A percentile compares a stretch with the other conserved stretches of the same genome.
Evolutionary conservation across 768 basidiomycete species (phyloP).

Genomic region (Crassisporium funariophilum): DNA sequence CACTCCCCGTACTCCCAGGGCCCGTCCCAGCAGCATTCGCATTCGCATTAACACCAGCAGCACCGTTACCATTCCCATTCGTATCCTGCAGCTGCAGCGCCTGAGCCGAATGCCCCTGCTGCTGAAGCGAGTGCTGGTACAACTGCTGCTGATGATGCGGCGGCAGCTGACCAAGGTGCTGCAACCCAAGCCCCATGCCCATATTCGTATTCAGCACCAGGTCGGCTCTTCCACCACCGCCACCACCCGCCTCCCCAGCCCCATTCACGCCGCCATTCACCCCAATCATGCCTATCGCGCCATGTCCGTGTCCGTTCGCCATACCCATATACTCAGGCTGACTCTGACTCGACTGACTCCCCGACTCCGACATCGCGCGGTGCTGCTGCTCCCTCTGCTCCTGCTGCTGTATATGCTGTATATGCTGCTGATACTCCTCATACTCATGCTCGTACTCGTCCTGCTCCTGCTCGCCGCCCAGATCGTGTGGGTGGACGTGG

Average conservation of each 20-base stretch:
- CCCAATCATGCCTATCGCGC: no score
- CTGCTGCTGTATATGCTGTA: slow-evolving; percentile 6
- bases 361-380: slow-evolving; percentile 9
- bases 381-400: slow-evolving; percentile 10
- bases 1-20: slow-evolving; percentile 12
- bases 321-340: no score
- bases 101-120: no score
- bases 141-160: slow-evolving; percentile 13
- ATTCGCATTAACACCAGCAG: slow-evolving; percentile 10
- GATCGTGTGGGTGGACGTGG: slow-evolving; percentile 4
- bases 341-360: no score
- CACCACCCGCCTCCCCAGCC: no score
- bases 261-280: no score
- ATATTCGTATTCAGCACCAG: not conserved
- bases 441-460: slow-evolving; percentile 11
- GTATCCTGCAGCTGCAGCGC: no score
- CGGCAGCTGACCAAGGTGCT: not conserved
- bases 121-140: slow-evolving; percentile 9
- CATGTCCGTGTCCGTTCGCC: no score
- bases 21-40: slow-evolving; percentile 25
- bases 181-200: slow-evolving; percentile 3
- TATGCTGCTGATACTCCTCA: slow-evolving; percentile 9
- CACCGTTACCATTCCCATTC: slow-evolving; percentile 16
- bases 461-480: slow-evolving; percentile 16
- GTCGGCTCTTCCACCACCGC: not conserved